Conservation (phyloP, 2,329 filamentous ascomycete genomes). For the Claviceps citrina region DNA sequence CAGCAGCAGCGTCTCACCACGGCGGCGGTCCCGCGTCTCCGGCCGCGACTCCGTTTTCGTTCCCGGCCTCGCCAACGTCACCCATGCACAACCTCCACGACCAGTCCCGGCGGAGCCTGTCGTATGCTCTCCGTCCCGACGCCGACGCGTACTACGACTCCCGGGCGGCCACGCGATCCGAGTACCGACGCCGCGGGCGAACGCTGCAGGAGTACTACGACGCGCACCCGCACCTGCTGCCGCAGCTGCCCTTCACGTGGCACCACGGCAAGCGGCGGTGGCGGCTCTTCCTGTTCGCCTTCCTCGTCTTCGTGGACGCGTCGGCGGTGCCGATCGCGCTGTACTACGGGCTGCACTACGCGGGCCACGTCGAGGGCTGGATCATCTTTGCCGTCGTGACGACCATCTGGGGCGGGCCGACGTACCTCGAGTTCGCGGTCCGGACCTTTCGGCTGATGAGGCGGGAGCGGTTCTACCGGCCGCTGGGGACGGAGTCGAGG, state of each 20-base stretch:
- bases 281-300: constrained; percentile 31
- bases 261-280: constrained; percentile 24
- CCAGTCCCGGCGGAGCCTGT: constrained; percentile 17
- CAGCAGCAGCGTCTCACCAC: too few species aligned
- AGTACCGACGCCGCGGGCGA: constrained; percentile 20
- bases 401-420: constrained; percentile 39
- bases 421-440: constrained; percentile 36
- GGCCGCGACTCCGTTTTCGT: too few species aligned
- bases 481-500: constrained; percentile 28
- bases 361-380: constrained; percentile 22
- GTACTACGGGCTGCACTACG: constrained; percentile 35
- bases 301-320: constrained; percentile 31
- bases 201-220: constrained; percentile 26
- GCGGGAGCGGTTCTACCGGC: constrained; percentile 33
- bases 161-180: constrained; percentile 19
- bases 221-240: constrained; percentile 22
- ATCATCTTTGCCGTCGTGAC: constrained; percentile 38
- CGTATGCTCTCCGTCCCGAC: constrained; percentile 18
- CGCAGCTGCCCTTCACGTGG: constrained; percentile 26
- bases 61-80: too few species aligned
- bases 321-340: constrained; percentile 32
- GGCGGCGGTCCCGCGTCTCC: too few species aligned
- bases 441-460: constrained; percentile 33
- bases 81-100: not conserved
- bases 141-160: constrained; percentile 27